Base-by-base conservation (phyloP, 176 grass and related monocot genomes). In the Olyra latifolia region DNA sequence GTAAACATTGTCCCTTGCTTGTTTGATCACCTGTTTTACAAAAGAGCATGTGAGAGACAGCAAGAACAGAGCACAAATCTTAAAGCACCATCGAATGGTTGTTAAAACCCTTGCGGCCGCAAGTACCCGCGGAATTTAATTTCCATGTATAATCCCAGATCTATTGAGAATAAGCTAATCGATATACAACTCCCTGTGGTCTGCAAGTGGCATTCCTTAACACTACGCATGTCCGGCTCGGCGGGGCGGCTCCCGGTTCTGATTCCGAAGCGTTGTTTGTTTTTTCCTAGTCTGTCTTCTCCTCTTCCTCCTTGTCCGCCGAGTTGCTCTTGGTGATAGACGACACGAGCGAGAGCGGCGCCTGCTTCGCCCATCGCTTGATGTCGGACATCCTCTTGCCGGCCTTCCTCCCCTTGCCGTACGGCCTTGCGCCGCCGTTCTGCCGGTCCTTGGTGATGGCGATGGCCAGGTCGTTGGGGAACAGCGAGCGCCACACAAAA, bases 381-480 rank as follows among this genome's bases (percentile, higher is more conserved):
- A 98, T 92, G 77, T 93, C 92, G 45, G 66, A 80, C 43, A 82
- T 63, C 52, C 87, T 88, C 76, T 85, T 98, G 64, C 76, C 53
- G 12, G 65, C 13, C 63, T 87, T 98, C 85, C 82, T 92, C 78
- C 90, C 92, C 77, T 78, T 89, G 25, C 52, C 87, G 2, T 81
- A 78, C 7, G 74, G 73, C 81, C 47, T 88, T 4, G 4, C 72
- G 3, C 19, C 82, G 47, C 22, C 77, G 65, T 61, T 76, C 67
- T 82, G 86, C 77, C 83, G 69, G 59, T 83, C 84, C 84, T 94
- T 98, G 49, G 90, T 98, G 73, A 98, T 98, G 86, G 95, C 95
- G 32, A 98, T 98, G 50, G 95, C 95, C 82, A 95, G 90, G 74
- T 94, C 95, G 77, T 98, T 98, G 39, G 95, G 95, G 78, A 95